Evolutionary conservation across 495 filamentous ascomycete species (phyloP), one percentile per base, ranked within the genome.

Genomic region (Pseudevernia furfuracea): DNA sequence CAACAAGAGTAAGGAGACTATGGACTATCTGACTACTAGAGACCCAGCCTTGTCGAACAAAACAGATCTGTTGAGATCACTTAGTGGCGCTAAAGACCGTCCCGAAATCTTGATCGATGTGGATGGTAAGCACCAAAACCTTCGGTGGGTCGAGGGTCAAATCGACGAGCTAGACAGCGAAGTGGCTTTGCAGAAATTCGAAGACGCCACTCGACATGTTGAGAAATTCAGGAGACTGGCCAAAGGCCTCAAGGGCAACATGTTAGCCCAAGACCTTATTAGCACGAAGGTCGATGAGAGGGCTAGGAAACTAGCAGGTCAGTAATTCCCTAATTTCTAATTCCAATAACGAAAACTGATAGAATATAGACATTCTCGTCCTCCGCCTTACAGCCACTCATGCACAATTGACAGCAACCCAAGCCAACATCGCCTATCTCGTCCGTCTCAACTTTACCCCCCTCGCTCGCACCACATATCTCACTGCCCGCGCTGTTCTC

Each of bases 151-250:
- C 0, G 94, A 99, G 71, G 83, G 84, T 52, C 91, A 97, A 75
- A 87, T 99, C 69, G 94, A 99, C 71, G 92, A 96, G 70, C 84
- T 99, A 7, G 95, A 97, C 68, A 96, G 96, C 67, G 87, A 91
- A 71, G 94, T 99, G 60, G 94, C 94, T 2, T 81, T 97, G 34
- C 93, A 97, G 69, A 81, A 84, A 39, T 95, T 97, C 64, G 93
- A 96, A 65, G 84, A 86, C 7, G 89, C 93, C 0, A 92, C 97
- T 0, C 77, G 80, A 3, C 83, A 83, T 58, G 87, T 97, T 12
- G 93, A 97, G 74, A 88, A 89, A 66, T 80, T 99, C 34, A 85
- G 89, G 60, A 84, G 84, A 61, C 76, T 97, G 32, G 88, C 89
- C 0, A 85, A 86, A 65, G 83, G 88, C 9, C 80, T 96, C 12